These are phyloP conservation scores for Aspergillus ochraceoroseus DNA, from an alignment of 2,329 filamentous ascomycete genomes.

Conservation along the genomic window DNA sequence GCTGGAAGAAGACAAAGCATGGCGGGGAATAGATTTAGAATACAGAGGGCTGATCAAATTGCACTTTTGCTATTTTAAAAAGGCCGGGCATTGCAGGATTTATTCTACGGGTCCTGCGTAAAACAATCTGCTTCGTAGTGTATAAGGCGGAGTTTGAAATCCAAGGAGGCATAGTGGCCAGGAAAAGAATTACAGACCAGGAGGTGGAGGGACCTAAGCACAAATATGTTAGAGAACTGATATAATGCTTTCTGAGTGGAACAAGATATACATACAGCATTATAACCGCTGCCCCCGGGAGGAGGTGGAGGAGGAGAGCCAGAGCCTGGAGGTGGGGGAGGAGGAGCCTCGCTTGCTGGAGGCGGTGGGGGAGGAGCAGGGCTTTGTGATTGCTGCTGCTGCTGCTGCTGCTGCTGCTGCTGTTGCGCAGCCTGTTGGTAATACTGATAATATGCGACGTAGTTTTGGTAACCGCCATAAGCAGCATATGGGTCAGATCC, in stretches of 20 bases:
- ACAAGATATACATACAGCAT: conserved; percentile 48
- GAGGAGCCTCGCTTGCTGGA: conserved; percentile 50
- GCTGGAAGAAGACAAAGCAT: background rate
- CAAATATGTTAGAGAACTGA: too few species aligned
- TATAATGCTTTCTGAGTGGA: too few species aligned
- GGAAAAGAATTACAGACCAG: conserved; percentile 16
- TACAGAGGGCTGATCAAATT: conserved; percentile 1
- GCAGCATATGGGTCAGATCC: conserved; percentile 76
- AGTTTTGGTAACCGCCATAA: conserved; percentile 83
- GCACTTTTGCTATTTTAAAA: background rate
- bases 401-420: conserved; percentile 44
- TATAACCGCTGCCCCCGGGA: conserved; percentile 55
- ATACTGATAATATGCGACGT: conserved; percentile 58
- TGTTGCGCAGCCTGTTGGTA: conserved; percentile 62
- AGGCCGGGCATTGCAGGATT: background rate
- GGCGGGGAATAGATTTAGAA: background rate
- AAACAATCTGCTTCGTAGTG: background rate
- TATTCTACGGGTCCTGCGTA: conserved; percentile 1
- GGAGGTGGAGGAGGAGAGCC: conserved; percentile 57
- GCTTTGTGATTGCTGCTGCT: conserved; percentile 32
- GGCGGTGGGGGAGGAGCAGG: conserved; percentile 53
- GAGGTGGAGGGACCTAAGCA: conserved; percentile 23
- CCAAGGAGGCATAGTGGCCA: background rate
- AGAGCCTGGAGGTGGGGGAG: conserved; percentile 60
- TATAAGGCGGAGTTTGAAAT: conserved; percentile 1